Percentiles rank a stretch among this genome's conserved stretches.
Evolutionary conservation across 2,329 filamentous ascomycete species (phyloP).

Genomic region (Tolypocladium pustulatum): DNA sequence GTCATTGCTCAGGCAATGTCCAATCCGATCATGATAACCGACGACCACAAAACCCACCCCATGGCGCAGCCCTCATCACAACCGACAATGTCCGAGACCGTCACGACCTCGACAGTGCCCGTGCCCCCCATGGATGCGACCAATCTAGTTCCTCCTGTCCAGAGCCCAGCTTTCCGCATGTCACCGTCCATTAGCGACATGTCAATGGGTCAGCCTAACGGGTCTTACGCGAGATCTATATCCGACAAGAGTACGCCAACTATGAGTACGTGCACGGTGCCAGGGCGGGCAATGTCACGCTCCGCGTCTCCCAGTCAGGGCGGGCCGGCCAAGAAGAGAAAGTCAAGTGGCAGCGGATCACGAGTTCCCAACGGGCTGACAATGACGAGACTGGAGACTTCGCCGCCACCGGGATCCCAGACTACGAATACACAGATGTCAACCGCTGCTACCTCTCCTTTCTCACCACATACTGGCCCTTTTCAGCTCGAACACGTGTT

Average conservation of each 20-base stretch:
- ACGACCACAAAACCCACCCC: conserved; percentile 84
- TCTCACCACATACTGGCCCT: conserved; percentile 33
- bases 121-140: conserved; percentile 16
- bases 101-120: conserved; percentile 12
- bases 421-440: conserved; percentile 26
- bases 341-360: conserved; percentile 54
- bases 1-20: conserved; percentile 78
- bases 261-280: conserved; percentile 6
- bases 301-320: conserved; percentile 61
- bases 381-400: conserved; percentile 73
- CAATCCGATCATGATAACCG: conserved; percentile 89
- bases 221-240: conserved; percentile 16
- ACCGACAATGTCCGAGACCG: conserved; percentile 16
- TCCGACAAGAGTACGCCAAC: conserved; percentile 23
- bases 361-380: conserved; percentile 64
- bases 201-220: conserved; percentile 42
- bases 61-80: conserved; percentile 17
- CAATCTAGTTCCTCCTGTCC: conserved; percentile 19
- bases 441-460: conserved; percentile 36
- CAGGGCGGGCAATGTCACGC: conserved; percentile 46
- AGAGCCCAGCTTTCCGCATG: conserved; percentile 36
- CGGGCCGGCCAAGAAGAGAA: conserved; percentile 72
- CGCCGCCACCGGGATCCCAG: conserved; percentile 26
- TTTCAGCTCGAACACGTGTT: conserved; percentile 38
- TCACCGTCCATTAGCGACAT: conserved; percentile 56